These are phyloP conservation scores for Coemansia sp. DNA, from an alignment of 192 early-diverging fungal genomes.

Conservation along the genomic window DNA sequence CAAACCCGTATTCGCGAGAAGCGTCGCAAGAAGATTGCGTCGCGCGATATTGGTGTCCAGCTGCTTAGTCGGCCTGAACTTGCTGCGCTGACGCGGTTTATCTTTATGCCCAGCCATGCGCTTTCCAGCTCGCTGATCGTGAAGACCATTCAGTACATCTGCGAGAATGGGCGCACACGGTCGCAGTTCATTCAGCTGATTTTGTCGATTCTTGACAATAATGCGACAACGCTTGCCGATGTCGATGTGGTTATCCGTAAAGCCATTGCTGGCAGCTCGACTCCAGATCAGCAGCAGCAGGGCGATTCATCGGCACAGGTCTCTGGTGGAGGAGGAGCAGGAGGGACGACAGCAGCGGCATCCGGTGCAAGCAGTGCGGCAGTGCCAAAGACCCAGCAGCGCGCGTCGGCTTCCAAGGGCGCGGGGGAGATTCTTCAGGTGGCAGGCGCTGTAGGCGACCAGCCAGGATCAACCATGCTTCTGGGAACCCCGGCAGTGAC, in stretches of 20 bases:
- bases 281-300: conserved; percentile 23
- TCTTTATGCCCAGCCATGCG: conserved; percentile 85
- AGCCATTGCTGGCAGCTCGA: conserved; percentile 16
- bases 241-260: conserved; percentile 42
- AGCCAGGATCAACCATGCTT: conserved; percentile 10
- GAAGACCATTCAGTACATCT: conserved; percentile 59
- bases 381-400: not conserved
- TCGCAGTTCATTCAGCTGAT: conserved; percentile 83
- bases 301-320: not conserved
- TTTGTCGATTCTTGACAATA: conserved; percentile 80
- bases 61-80: conserved; percentile 82
- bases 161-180: conserved; percentile 87
- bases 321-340: no score
- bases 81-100: conserved; percentile 79
- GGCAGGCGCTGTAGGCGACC: conserved; percentile 7
- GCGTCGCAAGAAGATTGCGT: conserved; percentile 46
- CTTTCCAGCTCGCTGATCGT: conserved; percentile 61
- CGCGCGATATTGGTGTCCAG: conserved; percentile 44
- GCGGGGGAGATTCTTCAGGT: not conserved
- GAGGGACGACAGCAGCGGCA: not conserved
- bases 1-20: conserved; percentile 32
- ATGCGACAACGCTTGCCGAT: conserved; percentile 43
- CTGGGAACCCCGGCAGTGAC: conserved; percentile 34
- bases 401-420: not conserved
- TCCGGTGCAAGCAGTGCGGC: not conserved